These are phyloP conservation scores for Diddensiella transvaalensis DNA, from an alignment of 805 yeast genomes.

Conservation along the genomic window DNA sequence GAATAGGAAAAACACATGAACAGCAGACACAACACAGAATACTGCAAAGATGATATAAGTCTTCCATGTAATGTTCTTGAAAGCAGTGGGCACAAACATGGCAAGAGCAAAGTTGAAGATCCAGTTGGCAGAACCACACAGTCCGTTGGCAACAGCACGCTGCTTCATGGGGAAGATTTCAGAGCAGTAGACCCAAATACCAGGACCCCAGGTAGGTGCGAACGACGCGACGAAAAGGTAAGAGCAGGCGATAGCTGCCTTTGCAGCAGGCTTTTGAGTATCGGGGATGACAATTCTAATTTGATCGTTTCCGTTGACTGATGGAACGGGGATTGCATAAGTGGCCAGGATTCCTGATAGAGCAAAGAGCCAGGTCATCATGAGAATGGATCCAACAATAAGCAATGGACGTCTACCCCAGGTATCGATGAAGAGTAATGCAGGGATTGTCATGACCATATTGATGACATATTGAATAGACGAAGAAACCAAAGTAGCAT, in stretches of 20 bases:
- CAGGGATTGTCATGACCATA: conserved; percentile 57
- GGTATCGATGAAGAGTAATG: conserved; percentile 54
- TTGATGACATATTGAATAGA: conserved; percentile 57
- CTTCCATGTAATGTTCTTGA: conserved; percentile 42
- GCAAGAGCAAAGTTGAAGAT: conserved; percentile 38
- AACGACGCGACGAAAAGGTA: conserved; percentile 66
- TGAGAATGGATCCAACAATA: conserved; percentile 57
- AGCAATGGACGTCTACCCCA: conserved; percentile 64
- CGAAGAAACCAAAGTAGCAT: conserved; percentile 50
- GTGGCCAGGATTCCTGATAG: conserved; percentile 46
- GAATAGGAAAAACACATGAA: conserved; percentile 36
- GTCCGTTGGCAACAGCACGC: conserved; percentile 56
- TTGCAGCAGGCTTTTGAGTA: conserved; percentile 40
- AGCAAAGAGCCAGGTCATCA: conserved; percentile 59
- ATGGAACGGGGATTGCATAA: conserved; percentile 20
- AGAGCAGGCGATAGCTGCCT: conserved; percentile 47
- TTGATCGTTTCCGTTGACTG: conserved; percentile 11
- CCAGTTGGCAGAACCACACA: conserved; percentile 68
- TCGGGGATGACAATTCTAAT: conserved; percentile 30
- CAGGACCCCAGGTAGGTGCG: conserved; percentile 55
- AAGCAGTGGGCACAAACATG: conserved; percentile 41
- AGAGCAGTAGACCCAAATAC: conserved; percentile 62
- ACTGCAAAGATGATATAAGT: conserved; percentile 36
- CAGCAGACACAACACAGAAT: conserved; percentile 45
- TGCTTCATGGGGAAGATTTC: conserved; percentile 62